phyloP scores from a whole-genome alignment of 768 basidiomycete species.

The Coprinopsis cinerea region DNA sequence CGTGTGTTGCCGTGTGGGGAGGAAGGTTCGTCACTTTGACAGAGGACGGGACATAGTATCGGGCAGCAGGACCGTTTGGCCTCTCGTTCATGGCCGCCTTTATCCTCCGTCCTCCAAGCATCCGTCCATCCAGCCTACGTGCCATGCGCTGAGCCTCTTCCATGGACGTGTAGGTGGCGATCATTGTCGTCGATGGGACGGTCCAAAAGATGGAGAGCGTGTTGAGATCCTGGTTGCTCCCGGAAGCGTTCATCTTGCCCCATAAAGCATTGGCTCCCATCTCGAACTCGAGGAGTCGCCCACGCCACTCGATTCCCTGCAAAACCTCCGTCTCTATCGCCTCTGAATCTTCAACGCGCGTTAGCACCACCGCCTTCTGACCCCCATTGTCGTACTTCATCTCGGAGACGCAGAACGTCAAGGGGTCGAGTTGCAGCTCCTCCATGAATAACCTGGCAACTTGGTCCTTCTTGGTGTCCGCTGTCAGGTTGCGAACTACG shows the following conservation, averaged over 20 bases:
- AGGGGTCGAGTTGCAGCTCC: conserved; percentile 5
- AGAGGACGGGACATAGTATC: conserved; percentile 2
- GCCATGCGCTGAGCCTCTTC: conserved; percentile 30
- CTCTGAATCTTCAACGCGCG: conserved; percentile 34
- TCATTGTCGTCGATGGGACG: conserved; percentile 36
- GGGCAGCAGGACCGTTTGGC: conserved; percentile 4
- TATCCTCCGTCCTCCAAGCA: conserved; percentile 37
- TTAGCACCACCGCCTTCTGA: conserved; percentile 38
- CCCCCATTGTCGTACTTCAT: conserved; percentile 19
- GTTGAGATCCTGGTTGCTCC: conserved; percentile 22
- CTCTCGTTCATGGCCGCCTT: conserved; percentile 22
- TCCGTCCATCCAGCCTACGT: conserved; percentile 30
- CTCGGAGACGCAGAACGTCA: conserved; percentile 1
- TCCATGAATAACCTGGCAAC: conserved; percentile 6
- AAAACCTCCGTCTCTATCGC: conserved; percentile 33
- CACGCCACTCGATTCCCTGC: conserved; percentile 44
- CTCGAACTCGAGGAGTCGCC: conserved; percentile 37
- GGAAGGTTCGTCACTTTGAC: conserved; percentile 2
- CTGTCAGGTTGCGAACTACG: conserved; percentile 11
- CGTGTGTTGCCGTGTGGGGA: not conserved
- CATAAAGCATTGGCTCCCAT: conserved; percentile 29
- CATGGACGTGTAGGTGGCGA: conserved; percentile 36
- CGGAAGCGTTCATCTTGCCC: conserved; percentile 35
- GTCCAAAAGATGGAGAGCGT: conserved; percentile 48
- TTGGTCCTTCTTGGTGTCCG: not conserved